Evolutionary conservation across 306 rosid genomes (phyloP).

Genomic region (Erythrophleum fordii): DNA sequence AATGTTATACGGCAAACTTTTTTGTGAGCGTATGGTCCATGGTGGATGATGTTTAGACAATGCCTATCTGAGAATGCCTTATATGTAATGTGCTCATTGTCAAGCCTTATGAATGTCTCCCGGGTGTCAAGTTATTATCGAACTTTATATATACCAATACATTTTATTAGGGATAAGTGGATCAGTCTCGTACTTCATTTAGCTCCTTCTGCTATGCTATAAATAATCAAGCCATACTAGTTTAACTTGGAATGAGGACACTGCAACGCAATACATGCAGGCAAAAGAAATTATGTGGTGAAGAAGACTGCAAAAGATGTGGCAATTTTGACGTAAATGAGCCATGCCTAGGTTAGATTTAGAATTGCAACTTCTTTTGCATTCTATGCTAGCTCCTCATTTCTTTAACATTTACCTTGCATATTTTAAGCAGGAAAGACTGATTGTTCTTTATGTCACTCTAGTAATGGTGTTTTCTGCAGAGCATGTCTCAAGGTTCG

Average conservation of each 20-base stretch:
- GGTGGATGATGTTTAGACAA: too few species aligned
- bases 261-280: slow-evolving; percentile 49
- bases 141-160: neutral
- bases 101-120: too few species aligned
- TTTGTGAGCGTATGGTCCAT: too few species aligned
- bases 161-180: neutral
- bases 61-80: too few species aligned
- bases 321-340: slow-evolving; percentile 60
- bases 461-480: slow-evolving; percentile 69
- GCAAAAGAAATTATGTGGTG: slow-evolving; percentile 77
- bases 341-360: slow-evolving; percentile 69
- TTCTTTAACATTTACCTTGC: slow-evolving; percentile 22
- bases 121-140: too few species aligned
- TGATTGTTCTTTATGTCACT: slow-evolving; percentile 79
- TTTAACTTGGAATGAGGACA: slow-evolving; percentile 4
- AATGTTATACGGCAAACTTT: too few species aligned
- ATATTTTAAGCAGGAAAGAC: slow-evolving; percentile 64
- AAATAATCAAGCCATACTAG: neutral
- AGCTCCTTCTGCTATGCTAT: neutral
- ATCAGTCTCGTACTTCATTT: neutral
- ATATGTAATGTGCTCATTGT: too few species aligned
- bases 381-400: neutral
- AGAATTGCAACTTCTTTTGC: neutral
- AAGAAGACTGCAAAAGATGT: slow-evolving; percentile 78
- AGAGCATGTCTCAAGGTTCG: slow-evolving; percentile 78